These are phyloP conservation scores for Chaetomiaceae sp. DNA, from an alignment of 2,329 filamentous ascomycete species.

Conservation along the genomic window DNA sequence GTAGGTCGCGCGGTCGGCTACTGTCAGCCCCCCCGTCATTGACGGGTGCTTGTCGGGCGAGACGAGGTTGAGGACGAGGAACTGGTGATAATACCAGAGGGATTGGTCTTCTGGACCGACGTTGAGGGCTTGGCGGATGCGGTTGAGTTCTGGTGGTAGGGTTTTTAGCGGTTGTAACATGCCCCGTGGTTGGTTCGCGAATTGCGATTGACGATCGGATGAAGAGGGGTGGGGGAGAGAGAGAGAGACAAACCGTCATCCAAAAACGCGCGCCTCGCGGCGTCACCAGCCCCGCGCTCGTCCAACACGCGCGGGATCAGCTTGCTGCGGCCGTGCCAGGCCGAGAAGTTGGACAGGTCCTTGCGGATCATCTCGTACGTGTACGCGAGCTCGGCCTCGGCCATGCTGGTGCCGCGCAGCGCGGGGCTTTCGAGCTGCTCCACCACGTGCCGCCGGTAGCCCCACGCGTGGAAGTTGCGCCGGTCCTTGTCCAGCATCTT, in stretches of 20 bases:
- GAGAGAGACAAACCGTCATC: slow-evolving; percentile 55
- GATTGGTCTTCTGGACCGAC: slow-evolving; percentile 93
- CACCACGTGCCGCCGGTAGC: slow-evolving; percentile 77
- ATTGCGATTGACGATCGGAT: too few relatives aligned
- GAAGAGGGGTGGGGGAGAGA: neutral
- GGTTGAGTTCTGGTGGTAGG: slow-evolving; percentile 56
- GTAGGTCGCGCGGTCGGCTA: slow-evolving; percentile 59
- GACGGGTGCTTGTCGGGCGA: slow-evolving; percentile 45
- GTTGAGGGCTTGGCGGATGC: slow-evolving; percentile 74
- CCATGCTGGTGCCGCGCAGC: slow-evolving; percentile 57
- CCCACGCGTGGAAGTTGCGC: slow-evolving; percentile 96
- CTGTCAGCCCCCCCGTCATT: slow-evolving; percentile 60
- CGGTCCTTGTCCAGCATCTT: slow-evolving; percentile 86
- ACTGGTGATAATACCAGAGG: slow-evolving; percentile 95
- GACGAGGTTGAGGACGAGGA: slow-evolving; percentile 66
- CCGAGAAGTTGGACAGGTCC: slow-evolving; percentile 94
- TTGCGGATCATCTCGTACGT: slow-evolving; percentile 80
- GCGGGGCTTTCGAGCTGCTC: slow-evolving; percentile 61
- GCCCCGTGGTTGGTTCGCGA: too few relatives aligned
- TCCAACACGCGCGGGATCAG: slow-evolving; percentile 72
- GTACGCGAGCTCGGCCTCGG: slow-evolving; percentile 79
- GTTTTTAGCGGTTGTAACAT: slow-evolving; percentile 24
- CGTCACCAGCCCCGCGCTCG: slow-evolving; percentile 61
- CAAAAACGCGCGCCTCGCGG: slow-evolving; percentile 62
- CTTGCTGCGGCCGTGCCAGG: slow-evolving; percentile 88